Base-by-base conservation (phyloP, 768 basidiomycete genomes). In the Vararia minispora region DNA sequence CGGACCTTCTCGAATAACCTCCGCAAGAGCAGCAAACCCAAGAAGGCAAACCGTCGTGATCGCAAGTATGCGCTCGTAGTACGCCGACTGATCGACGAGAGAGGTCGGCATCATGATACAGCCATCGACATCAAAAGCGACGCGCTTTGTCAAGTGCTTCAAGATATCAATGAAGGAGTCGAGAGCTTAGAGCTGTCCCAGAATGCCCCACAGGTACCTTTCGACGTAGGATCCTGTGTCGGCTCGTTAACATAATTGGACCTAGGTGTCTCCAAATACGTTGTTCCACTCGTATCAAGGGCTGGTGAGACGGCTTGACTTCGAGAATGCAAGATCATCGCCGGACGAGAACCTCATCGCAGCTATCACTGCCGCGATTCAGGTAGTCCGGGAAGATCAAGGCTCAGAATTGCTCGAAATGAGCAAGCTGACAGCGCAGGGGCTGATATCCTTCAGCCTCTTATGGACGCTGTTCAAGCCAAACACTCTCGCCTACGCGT, bases 401-500 rank as follows among this genome's bases (percentile, higher is more conserved):
- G 25, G 24, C 12, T 11, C 10, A 4, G 25, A 18, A 9, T 20
- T 42, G 2, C 6, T 17, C 20, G 41, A 36, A 12, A 28, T 22
- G 13, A n/a, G 16, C 14, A n/a, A 4, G 9, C 27, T 37, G 14
- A 30, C 28, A 6, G 16, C 16, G n/a, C 12, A 41, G 18, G 28
- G 31, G 13, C 28, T 20, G 10, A 42, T 36, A 13, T 24, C 41
- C 3, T 42, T 20, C 35, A 30, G 32, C 2, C 31, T 35, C 27
- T 26, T 42, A 17, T 42, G 41, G 41, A 29, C 41, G 4, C 35
- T 42, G 3, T 30, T 42, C 14, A 21, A 13, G 4, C 41, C 41
- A 3, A 42, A 37, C 13, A 21, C 27, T 2, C 28, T 28, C 10
- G 35, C 37, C 20, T 33, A 29, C 27, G 33, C 12, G 11, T 28